A percentile compares a stretch with the other conserved stretches of the same genome.
Evolutionary conservation across 1,139 yeast species (phyloP).

Genomic region (Candida tunisiensis): DNA sequence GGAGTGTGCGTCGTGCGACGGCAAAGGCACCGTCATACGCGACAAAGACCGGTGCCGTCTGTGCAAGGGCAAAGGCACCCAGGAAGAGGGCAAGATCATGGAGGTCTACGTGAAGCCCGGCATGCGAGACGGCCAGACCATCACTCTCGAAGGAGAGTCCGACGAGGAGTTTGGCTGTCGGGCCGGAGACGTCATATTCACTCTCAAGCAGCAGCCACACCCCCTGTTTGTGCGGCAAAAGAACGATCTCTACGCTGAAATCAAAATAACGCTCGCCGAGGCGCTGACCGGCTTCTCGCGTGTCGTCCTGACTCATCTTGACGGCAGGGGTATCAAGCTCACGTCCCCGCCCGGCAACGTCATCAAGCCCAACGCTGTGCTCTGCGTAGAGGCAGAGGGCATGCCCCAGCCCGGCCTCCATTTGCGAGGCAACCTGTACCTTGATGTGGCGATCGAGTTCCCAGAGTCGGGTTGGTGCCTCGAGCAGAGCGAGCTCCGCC

Average conservation of each 20-base stretch:
- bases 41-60: constrained; percentile 60
- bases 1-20: constrained; percentile 56
- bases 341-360: constrained; percentile 52
- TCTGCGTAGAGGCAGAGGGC: constrained; percentile 63
- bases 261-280: constrained; percentile 55
- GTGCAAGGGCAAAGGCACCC: constrained; percentile 50
- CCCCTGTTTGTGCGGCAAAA: constrained; percentile 37
- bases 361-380: constrained; percentile 55
- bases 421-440: constrained; percentile 55
- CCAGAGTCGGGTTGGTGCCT: constrained; percentile 35
- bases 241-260: constrained; percentile 44
- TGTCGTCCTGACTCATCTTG: constrained; percentile 56
- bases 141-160: constrained; percentile 52
- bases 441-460: constrained; percentile 57
- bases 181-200: constrained; percentile 67
- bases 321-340: constrained; percentile 55
- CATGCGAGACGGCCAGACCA: constrained; percentile 39
- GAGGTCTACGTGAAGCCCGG: constrained; percentile 74
- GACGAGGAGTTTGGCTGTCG: constrained; percentile 54
- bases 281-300: constrained; percentile 69
- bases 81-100: constrained; percentile 53
- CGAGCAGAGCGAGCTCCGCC: background rate
- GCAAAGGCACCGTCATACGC: constrained; percentile 46
- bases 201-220: constrained; percentile 30
- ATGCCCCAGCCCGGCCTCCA: constrained; percentile 46